These are phyloP conservation scores for Microdochium nivale DNA, from an alignment of 2,329 filamentous ascomycete genomes.

Conservation along the genomic window DNA sequence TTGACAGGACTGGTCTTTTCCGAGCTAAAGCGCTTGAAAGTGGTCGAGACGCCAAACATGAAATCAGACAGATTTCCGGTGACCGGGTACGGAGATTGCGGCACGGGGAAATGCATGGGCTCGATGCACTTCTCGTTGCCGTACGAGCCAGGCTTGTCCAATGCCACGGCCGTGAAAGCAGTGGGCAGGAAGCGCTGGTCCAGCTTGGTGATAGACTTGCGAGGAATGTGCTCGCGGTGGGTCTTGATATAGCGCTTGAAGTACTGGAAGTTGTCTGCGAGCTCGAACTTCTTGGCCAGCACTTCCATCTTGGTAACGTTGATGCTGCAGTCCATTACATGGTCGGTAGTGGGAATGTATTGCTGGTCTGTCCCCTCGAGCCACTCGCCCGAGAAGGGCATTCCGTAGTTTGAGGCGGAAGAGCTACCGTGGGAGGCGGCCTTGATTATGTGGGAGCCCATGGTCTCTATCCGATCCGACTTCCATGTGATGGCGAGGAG, in stretches of 20 bases:
- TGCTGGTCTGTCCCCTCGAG: conserved; percentile 12
- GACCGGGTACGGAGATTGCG: conserved; percentile 38
- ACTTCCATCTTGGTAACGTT: conserved; percentile 36
- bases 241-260: conserved; percentile 46
- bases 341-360: conserved; percentile 11
- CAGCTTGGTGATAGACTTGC: conserved; percentile 43
- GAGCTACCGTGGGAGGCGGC: conserved; percentile 26
- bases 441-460: conserved; percentile 31
- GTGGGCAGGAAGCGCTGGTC: conserved; percentile 36
- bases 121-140: conserved; percentile 33
- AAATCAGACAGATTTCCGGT: conserved; percentile 47
- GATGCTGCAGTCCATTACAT: conserved; percentile 39
- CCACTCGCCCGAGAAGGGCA: conserved; percentile 16
- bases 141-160: conserved; percentile 30
- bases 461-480: conserved; percentile 29
- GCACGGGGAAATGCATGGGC: conserved; percentile 41
- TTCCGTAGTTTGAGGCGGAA: conserved; percentile 15
- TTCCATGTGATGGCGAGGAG: conserved; percentile 31
- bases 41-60: conserved; percentile 52
- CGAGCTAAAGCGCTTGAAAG: conserved; percentile 44
- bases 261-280: conserved; percentile 45
- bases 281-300: conserved; percentile 35
- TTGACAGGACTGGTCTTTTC: conserved; percentile 42
- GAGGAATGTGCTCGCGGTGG: conserved; percentile 36
- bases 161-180: conserved; percentile 37